A percentile compares a stretch with the other conserved stretches of the same genome.
phyloP scores from a whole-genome alignment of 257 asterid genomes.

The Solanum corneliomulleri region DNA sequence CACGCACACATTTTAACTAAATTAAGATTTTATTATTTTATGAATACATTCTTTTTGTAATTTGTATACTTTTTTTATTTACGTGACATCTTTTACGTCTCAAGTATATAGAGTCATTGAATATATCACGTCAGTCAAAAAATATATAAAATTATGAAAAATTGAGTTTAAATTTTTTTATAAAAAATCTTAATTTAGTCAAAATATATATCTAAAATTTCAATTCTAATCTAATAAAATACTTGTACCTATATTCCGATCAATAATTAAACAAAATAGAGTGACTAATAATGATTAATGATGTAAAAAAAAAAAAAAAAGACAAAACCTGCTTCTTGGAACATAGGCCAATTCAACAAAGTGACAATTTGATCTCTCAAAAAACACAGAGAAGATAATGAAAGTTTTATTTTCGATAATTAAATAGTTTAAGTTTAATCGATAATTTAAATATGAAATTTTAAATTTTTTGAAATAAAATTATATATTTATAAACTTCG shows the following conservation, averaged over 20 bases:
- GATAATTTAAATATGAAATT: no score
- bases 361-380: not conserved
- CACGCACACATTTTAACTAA: rapidly evolving
- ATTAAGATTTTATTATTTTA: rapidly evolving
- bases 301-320: not conserved
- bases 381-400: not conserved
- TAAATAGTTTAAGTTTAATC: no score
- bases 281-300: not conserved
- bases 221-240: rapidly evolving
- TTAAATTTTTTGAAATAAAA: rapidly evolving
- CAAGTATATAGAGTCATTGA: rapidly evolving
- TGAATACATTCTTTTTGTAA: rapidly evolving
- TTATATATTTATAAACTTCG: rapidly evolving
- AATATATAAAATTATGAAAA: rapidly evolving
- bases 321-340: not conserved
- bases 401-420: no score
- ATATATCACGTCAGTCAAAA: no score
- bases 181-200: rapidly evolving
- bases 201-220: rapidly evolving
- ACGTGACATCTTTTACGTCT: rapidly evolving
- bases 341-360: not conserved
- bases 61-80: not conserved
- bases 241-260: rapidly evolving
- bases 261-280: not conserved
- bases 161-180: no score